Conservation (phyloP, 169 alveolate species). For the Miamiensis avidus region DNA sequence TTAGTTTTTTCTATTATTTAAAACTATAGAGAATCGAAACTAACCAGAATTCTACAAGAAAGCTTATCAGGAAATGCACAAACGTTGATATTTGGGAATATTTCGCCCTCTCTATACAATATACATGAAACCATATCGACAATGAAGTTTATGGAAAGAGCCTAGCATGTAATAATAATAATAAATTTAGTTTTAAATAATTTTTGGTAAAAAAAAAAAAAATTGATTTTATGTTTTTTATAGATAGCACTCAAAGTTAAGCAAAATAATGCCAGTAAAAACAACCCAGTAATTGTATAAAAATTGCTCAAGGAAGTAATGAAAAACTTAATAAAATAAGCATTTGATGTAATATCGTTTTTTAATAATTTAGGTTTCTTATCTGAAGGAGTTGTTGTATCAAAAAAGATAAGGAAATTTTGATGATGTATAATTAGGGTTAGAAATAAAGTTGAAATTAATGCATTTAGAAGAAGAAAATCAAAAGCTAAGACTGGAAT, state of each 20-base stretch:
- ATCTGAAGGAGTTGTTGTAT: too few species aligned
- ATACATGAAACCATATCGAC: conserved; percentile 81
- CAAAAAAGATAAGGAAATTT: background rate
- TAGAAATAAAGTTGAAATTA: background rate
- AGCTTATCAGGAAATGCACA: conserved; percentile 78
- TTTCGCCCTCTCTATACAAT: conserved; percentile 70
- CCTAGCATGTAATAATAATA: conserved; percentile 69
- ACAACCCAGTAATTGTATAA: too few species aligned
- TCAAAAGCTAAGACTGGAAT: too few species aligned
- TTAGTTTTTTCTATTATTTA: conserved; percentile 39
- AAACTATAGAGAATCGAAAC: conserved; percentile 81
- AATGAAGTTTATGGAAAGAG: conserved; percentile 83
- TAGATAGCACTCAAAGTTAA: conserved; percentile 28
- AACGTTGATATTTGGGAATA: conserved; percentile 76
- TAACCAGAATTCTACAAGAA: conserved; percentile 75
- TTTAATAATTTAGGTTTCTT: background rate
- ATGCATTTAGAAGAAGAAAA: background rate
- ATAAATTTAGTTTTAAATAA: conserved; percentile 28
- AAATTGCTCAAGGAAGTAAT: background rate
- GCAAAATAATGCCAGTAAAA: conserved; percentile 29
- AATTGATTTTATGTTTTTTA: too few species aligned
- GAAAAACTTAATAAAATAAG: background rate
- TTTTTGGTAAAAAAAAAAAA: background rate
- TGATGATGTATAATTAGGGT: background rate
- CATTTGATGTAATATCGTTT: too few species aligned